A percentile compares a stretch with the other conserved stretches of the same genome.
phyloP scores from a whole-genome alignment of 2,329 filamentous ascomycete species.

The Paecilomyces sp. region DNA sequence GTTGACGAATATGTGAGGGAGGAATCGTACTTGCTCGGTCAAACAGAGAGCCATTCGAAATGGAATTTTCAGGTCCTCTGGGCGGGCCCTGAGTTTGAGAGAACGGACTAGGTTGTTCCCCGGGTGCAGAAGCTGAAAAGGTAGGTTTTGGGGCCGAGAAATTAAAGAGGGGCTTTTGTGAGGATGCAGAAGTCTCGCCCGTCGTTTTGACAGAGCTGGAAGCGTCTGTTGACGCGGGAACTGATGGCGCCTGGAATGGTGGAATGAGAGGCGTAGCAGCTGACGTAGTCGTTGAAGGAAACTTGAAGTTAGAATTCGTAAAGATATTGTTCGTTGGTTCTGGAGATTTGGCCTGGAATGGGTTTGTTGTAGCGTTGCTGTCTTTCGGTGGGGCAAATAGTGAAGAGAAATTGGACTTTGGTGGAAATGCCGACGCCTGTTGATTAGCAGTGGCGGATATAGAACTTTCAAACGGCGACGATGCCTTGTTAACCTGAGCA shows the following conservation, averaged over 20 bases:
- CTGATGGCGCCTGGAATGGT: neutral
- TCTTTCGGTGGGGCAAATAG: neutral
- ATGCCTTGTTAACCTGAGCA: neutral
- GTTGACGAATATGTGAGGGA: neutral
- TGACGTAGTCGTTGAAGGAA: neutral
- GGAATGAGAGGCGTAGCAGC: neutral
- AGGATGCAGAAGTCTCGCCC: neutral
- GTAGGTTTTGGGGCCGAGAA: neutral
- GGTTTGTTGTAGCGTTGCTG: neutral
- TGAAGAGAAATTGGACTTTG: neutral
- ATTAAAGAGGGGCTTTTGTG: neutral
- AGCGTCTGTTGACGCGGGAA: neutral
- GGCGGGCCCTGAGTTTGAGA: neutral
- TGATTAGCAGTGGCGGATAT: neutral
- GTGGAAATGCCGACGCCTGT: neutral
- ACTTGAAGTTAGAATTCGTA: neutral
- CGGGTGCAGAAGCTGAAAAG: neutral
- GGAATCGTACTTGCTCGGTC: neutral
- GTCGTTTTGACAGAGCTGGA: neutral
- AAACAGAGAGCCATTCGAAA: neutral
- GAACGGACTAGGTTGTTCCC: neutral
- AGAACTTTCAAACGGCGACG: neutral
- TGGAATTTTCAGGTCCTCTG: neutral
- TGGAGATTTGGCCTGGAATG: neutral
- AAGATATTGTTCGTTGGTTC: neutral